Conservation (phyloP, 306 rosid genomes). For the Medicago lupulina region DNA sequence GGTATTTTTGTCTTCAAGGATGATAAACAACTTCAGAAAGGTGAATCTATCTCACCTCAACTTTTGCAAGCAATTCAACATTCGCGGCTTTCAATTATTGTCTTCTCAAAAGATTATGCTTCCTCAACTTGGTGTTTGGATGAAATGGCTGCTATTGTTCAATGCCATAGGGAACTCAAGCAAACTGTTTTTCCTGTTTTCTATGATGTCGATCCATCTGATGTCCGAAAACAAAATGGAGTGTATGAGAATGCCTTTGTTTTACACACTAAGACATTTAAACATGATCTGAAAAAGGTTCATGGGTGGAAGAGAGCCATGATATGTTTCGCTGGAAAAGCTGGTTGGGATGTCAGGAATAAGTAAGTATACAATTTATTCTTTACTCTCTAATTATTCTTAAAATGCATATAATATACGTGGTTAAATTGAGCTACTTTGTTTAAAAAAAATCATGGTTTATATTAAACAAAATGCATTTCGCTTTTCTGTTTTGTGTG, state of each 20-base stretch:
- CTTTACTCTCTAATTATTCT: too few species aligned
- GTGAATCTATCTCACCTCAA: background rate
- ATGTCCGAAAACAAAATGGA: conserved; percentile 13
- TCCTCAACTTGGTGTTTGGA: conserved; percentile 33
- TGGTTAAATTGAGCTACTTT: too few species aligned
- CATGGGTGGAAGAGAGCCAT: conserved; percentile 6
- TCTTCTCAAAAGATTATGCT: conserved; percentile 23
- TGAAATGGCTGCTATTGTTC: conserved; percentile 6
- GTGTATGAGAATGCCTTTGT: background rate
- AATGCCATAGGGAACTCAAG: too few species aligned
- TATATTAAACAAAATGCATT: too few species aligned
- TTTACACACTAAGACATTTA: background rate
- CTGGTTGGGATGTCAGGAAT: conserved; percentile 17
- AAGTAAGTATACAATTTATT: background rate
- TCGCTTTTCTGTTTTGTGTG: too few species aligned
- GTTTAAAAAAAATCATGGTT: too few species aligned
- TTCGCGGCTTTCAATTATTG: background rate
- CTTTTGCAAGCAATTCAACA: background rate
- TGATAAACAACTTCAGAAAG: background rate
- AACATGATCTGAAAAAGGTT: background rate
- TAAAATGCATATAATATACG: too few species aligned
- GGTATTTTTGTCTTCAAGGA: conserved; percentile 8
- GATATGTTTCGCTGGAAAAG: background rate
- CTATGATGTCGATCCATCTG: conserved; percentile 4
- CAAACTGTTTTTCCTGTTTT: conserved; percentile 20